Evolutionary conservation across 23 red algal species (phyloP), one percentile per base, ranked within the genome.

Genomic region (Cyanidiococcus yangmingshanensis): DNA sequence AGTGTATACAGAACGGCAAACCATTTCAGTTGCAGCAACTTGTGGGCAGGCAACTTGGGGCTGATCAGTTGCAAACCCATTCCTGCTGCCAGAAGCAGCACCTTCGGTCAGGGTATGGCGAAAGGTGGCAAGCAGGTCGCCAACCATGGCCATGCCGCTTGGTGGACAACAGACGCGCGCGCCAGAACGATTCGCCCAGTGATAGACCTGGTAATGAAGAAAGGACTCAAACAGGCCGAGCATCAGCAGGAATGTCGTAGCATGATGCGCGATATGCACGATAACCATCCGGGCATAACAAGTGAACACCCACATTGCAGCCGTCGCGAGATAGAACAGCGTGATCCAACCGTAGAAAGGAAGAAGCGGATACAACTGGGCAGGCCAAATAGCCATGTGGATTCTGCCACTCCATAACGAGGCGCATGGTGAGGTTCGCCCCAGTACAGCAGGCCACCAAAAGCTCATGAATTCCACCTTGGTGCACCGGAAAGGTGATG

Each of bases 201-300:
- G 32, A 35, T 71, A 71, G 15, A 30, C 63, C 32, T 71, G n/a
- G 27, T 17, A 71, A 35, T 71, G 21, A 35, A 71, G 32, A 35
- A 71, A 71, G 7, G 63, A 71, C 32, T 71, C 63, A 7, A 71
- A 35, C 63, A 71, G 21, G 32, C 63, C 63, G 63, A 71, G 32
- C 3, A 71, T 12, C 7, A 71, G 32, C 32, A 71, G 63, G n/a
- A 35, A 25, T 7, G 63, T 71, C 16, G 32, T 35, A 2, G 7
- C 63, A 35, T 71, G 32, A 12, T 71, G 63, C 7, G 32, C 63
- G 7, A 29, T 25, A 30, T 71, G 27, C 12, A 71, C 3, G 7
- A 7, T 12, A 35, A 3, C n/a, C 7, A 35, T 7, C n/a, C 27
- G 63, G n/a, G 27, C 63, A 29, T 71, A 35, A 30, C 63, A 71